These are phyloP conservation scores for Kentomonas sorsogonicus DNA, from an alignment of 208 protist species.

Conservation along the genomic window DNA sequence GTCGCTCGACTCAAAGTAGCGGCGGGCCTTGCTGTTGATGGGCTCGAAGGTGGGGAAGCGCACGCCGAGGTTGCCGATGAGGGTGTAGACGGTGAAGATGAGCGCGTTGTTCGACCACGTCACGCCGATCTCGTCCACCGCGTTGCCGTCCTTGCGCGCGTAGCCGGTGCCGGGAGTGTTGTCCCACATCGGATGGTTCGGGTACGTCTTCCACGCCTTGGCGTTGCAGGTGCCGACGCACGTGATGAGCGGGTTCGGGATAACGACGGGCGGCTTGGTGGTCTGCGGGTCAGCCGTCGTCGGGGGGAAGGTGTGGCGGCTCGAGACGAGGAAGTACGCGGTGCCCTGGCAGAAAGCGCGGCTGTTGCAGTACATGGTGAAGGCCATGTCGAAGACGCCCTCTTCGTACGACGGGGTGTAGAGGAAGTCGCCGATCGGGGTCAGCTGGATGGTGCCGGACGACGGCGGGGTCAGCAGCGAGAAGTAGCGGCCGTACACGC, in stretches of 20 bases:
- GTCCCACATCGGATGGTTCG: slow-evolving; percentile 53
- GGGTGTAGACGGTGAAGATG: slow-evolving; percentile 56
- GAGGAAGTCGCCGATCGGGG: slow-evolving; percentile 61
- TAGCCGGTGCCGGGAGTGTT: slow-evolving; percentile 41
- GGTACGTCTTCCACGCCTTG: slow-evolving; percentile 70
- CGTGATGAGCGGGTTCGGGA: slow-evolving; percentile 59
- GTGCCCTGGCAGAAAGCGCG: slow-evolving; percentile 49
- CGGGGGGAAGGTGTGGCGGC: slow-evolving; percentile 34
- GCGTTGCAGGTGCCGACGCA: slow-evolving; percentile 66
- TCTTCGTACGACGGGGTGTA: slow-evolving; percentile 40
- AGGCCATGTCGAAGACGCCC: slow-evolving; percentile 48
- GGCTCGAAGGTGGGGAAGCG: slow-evolving; percentile 83
- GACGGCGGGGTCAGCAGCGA: slow-evolving; percentile 32
- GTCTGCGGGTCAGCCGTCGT: slow-evolving; percentile 16
- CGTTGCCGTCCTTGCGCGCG: slow-evolving; percentile 43
- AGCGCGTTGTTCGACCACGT: slow-evolving; percentile 57
- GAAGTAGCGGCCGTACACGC: slow-evolving; percentile 70
- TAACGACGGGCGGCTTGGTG: slow-evolving; percentile 9
- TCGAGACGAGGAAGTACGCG: slow-evolving; percentile 61
- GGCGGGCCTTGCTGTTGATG: slow-evolving; percentile 23
- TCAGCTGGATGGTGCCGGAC: slow-evolving; percentile 41
- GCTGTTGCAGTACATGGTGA: slow-evolving; percentile 68
- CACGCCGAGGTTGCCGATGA: slow-evolving; percentile 75
- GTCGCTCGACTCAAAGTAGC: slow-evolving; percentile 59
- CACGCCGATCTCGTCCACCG: slow-evolving; percentile 50